These are phyloP conservation scores for Pythium rishiriense DNA, from an alignment of 352 stramenopile species.

Conservation along the genomic window DNA sequence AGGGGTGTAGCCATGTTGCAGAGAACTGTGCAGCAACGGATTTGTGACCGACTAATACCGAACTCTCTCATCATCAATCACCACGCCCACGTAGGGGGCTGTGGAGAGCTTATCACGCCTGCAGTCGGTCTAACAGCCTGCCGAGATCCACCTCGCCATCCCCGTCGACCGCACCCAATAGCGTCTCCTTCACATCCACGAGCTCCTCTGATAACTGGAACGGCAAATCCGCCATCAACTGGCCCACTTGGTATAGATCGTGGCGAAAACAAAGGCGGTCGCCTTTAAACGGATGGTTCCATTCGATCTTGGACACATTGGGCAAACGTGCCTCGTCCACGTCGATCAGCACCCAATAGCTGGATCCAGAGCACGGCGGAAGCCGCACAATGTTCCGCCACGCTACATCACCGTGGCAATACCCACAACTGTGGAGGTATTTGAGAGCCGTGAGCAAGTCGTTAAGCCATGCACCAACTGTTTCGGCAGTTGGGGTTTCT, in stretches of 20 bases:
- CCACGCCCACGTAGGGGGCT: too few species aligned
- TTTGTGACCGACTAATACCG: too few species aligned
- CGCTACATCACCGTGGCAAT: conserved; percentile 27
- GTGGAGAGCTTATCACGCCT: too few species aligned
- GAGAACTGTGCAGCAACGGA: too few species aligned
- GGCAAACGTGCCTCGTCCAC: neutral
- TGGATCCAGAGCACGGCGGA: neutral
- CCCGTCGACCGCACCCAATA: neutral
- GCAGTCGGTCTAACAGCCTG: too few species aligned
- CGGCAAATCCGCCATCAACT: neutral
- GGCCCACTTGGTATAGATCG: conserved; percentile 17
- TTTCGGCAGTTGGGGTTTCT: neutral
- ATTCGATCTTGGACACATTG: neutral
- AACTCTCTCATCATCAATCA: too few species aligned
- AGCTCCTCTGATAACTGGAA: neutral
- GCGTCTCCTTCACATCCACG: neutral
- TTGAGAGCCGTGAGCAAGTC: conserved; percentile 24
- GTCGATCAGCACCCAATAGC: neutral
- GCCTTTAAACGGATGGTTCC: conserved; percentile 14
- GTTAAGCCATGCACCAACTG: neutral
- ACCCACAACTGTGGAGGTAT: conserved; percentile 19
- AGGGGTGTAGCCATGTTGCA: conserved; percentile 23
- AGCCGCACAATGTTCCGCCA: conserved; percentile 31
- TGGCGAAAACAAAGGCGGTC: conserved; percentile 14
- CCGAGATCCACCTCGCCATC: too few species aligned